Base-by-base conservation (phyloP, 495 filamentous ascomycete genomes). In the Penicillium chermesinum region DNA sequence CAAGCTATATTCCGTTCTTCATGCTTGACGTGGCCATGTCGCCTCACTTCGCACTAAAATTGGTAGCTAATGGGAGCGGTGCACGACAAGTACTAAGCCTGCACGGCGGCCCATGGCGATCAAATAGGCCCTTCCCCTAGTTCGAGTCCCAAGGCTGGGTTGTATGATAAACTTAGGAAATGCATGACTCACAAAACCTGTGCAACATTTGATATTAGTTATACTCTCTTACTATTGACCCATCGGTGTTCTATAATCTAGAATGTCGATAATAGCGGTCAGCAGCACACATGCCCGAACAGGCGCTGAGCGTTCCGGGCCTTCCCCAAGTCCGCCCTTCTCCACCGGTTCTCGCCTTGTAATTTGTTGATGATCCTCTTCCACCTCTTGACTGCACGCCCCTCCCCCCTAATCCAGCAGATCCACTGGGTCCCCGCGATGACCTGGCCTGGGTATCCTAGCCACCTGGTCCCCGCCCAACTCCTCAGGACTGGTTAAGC, bases 401-500 rank as follows among this genome's bases (percentile, higher is more conserved):
- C 42, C 42, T 27, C 30, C 30, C 21, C 42, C 20, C 9, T 8
- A 43, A 7, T 21, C 27, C 21, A 21, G 22, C 41, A 43, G 27
- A 30, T 10, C 10, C 10, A 43, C 40, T 43, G 40, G 25, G 53
- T 48, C 66, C 63, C 66, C 64, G 62, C 66, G 62, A 63, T 69
- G 67, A 69, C 65, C 58, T 71, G 67, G 65, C 67, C 52, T 43
- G 25, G 25, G 25, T 10, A 30, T 10, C 4, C 25, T n/a, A n/a
- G n/a, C n/a, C n/a, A n/a, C 25, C 25, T 30, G 25, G 25, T 30
- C 4, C n/a, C 35, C 35, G 38, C 38, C 20, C 38, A 19, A 40
- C 25, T 14, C 20, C 38, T 25, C 34, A 7, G 42, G 42, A 45
- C 10, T 46, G 44, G 33, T 46, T 49, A 47, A 57, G 48, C 55